phyloP scores from a whole-genome alignment of 169 alveolate genomes.

The Cryptosporidium parvum region DNA sequence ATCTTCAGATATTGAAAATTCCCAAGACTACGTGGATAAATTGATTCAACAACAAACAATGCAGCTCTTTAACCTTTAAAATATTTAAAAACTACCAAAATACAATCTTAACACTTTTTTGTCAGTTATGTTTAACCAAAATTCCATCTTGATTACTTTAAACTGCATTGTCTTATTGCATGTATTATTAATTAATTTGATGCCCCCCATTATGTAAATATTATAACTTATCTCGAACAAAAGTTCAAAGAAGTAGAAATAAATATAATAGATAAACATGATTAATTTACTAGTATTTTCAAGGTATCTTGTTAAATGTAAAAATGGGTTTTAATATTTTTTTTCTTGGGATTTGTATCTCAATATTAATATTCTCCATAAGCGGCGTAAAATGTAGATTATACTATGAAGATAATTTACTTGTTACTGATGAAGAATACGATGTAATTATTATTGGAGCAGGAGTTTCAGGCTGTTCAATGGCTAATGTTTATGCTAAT shows the following conservation, averaged over 20 bases:
- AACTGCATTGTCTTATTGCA: background rate
- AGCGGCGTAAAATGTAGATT: conserved; percentile 10
- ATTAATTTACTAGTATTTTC: background rate
- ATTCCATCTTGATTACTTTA: background rate
- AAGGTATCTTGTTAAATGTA: background rate
- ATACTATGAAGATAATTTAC: conserved; percentile 8
- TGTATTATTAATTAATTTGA: background rate
- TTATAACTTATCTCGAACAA: conserved; percentile 1
- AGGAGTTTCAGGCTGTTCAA: conserved; percentile 70
- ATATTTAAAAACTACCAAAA: background rate
- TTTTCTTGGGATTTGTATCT: background rate
- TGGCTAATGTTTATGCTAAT: conserved; percentile 74
- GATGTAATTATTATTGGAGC: conserved; percentile 74
- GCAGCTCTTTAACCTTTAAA: conserved; percentile 24
- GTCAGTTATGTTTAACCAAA: background rate
- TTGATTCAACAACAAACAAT: conserved; percentile 59
- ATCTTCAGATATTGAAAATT: conserved; percentile 6
- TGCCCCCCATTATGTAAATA: background rate
- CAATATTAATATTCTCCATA: background rate
- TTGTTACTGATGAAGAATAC: conserved; percentile 43
- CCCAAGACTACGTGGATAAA: conserved; percentile 45
- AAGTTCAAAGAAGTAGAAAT: background rate
- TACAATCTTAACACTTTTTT: background rate
- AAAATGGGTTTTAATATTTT: background rate
- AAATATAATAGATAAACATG: background rate